These are phyloP conservation scores for Fomitopsis serialis DNA, from an alignment of 768 basidiomycete species.

Conservation along the genomic window DNA sequence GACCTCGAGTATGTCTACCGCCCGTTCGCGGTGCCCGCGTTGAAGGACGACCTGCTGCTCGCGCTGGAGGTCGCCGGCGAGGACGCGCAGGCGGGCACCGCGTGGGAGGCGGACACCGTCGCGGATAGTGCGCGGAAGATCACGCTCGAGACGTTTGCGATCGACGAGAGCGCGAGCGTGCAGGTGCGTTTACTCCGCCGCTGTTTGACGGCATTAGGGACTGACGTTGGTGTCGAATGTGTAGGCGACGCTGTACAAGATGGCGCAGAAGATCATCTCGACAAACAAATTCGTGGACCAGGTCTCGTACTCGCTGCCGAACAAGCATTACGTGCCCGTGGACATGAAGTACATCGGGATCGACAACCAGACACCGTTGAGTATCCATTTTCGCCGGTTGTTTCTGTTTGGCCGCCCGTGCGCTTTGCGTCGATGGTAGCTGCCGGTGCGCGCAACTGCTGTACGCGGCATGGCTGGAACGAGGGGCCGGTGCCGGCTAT, in stretches of 20 bases:
- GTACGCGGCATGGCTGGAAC: too few relatives aligned
- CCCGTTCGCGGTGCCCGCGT: slow-evolving; percentile 39
- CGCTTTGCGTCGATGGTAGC: too few relatives aligned
- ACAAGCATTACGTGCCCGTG: slow-evolving; percentile 93
- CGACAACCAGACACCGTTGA: slow-evolving; percentile 64
- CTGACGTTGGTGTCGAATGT: background rate
- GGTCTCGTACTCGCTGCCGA: slow-evolving; percentile 77
- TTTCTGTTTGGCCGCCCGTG: too few relatives aligned
- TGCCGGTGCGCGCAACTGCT: too few relatives aligned
- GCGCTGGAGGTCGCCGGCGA: slow-evolving; percentile 36
- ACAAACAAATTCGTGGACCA: slow-evolving; percentile 55
- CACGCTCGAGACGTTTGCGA: slow-evolving; percentile 79
- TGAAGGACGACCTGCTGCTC: slow-evolving; percentile 47
- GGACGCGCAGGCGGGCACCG: slow-evolving; percentile 35
- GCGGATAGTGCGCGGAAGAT: slow-evolving; percentile 46
- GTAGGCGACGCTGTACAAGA: slow-evolving; percentile 92
- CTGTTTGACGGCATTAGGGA: too few relatives aligned
- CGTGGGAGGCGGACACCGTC: slow-evolving; percentile 58
- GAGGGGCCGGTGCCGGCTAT: too few relatives aligned
- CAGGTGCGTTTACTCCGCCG: slow-evolving; percentile 48
- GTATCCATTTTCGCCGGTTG: slow-evolving; percentile 6
- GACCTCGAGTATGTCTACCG: slow-evolving; percentile 69
- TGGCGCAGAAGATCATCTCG: slow-evolving; percentile 67
- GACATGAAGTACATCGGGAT: slow-evolving; percentile 70
- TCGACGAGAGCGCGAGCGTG: slow-evolving; percentile 87